These are phyloP conservation scores for Neurospora pannonica DNA, from an alignment of 495 filamentous ascomycete genomes.

Conservation along the genomic window DNA sequence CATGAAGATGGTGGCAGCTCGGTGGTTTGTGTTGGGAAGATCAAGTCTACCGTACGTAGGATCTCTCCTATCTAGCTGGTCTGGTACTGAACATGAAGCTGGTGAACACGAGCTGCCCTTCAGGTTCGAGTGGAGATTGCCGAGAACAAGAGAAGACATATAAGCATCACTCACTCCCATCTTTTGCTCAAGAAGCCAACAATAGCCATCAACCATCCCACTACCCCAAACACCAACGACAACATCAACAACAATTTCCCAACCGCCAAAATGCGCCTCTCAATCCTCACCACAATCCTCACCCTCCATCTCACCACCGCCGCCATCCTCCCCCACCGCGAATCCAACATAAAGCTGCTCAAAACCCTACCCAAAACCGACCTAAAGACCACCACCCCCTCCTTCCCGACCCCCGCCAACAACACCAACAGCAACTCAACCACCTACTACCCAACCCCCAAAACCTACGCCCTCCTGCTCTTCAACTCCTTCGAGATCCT, in stretches of 20 bases:
- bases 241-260: not conserved
- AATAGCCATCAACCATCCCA: not conserved
- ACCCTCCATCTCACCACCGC: not conserved
- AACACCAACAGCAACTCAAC: not conserved
- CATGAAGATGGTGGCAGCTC: not conserved
- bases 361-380: not conserved
- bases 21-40: not conserved
- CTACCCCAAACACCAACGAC: not conserved
- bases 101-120: not conserved
- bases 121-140: not conserved
- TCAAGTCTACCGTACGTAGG: not conserved
- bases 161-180: not conserved
- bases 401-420: not conserved
- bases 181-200: not conserved
- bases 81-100: not conserved
- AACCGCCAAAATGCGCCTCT: not conserved
- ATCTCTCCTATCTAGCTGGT: not conserved
- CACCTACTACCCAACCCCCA: not conserved
- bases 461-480: slow-evolving; percentile 15
- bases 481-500: slow-evolving; percentile 22
- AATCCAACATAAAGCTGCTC: not conserved
- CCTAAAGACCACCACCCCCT: not conserved
- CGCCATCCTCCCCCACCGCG: not conserved
- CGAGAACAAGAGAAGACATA: not conserved
- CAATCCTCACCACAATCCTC: not conserved